Conservation (phyloP, 2,329 filamentous ascomycete genomes). For the Chaetomium strumarium region DNA sequence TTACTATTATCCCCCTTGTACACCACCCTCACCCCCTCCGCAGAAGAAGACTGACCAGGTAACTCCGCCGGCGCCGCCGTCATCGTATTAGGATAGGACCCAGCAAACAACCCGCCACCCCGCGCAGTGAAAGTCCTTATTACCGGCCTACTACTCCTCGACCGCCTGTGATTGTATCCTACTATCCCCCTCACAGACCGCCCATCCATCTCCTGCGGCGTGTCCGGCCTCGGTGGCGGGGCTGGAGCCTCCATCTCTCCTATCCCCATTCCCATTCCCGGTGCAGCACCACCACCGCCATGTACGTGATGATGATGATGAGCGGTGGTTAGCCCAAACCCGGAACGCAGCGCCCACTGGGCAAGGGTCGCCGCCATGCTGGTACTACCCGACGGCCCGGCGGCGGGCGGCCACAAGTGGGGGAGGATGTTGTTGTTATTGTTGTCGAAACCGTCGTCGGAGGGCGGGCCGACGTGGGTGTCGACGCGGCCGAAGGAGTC, state of each 20-base stretch:
- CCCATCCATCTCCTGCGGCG: slow-evolving; percentile 17
- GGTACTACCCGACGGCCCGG: neutral
- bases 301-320: neutral
- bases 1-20: neutral
- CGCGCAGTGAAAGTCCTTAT: too few species aligned
- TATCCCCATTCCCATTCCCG: too few species aligned
- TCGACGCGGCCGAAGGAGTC: slow-evolving; percentile 16
- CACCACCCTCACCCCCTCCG: neutral
- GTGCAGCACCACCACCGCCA: neutral
- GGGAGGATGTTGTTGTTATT: neutral
- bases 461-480: slow-evolving; percentile 5
- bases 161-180: neutral
- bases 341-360: slow-evolving; percentile 10
- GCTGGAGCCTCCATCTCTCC: neutral
- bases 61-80: neutral
- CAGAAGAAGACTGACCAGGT: neutral
- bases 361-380: slow-evolving; percentile 9
- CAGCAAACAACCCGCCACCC: too few species aligned
- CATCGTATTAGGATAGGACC: too few species aligned
- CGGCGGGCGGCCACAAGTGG: neutral
- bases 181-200: neutral
- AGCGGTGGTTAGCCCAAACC: too few species aligned
- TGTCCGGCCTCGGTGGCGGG: neutral
- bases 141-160: too few species aligned
- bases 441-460: slow-evolving; percentile 6